Conservation (phyloP, 805 yeast genomes). For the Myxozyma nipponensis region DNA sequence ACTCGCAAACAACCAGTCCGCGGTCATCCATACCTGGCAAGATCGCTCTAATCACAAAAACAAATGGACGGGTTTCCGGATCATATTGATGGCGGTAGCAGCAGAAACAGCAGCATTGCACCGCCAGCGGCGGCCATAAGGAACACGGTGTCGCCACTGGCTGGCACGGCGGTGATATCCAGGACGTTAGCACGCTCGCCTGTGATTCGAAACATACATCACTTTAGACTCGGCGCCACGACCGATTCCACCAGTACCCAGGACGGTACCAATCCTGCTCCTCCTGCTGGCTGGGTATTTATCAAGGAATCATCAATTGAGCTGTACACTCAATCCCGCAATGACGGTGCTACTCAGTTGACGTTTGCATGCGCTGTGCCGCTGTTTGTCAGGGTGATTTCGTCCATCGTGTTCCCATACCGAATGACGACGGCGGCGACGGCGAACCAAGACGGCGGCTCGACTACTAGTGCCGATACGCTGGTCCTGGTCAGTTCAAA, state of each 20-base stretch:
- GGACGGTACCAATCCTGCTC: no score
- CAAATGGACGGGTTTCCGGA: no score
- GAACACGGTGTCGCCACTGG: not conserved
- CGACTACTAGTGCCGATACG: no score
- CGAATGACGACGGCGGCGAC: slow-evolving; percentile 1
- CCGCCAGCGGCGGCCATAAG: not conserved
- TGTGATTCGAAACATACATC: slow-evolving; percentile 1
- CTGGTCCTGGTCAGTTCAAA: slow-evolving; percentile 8
- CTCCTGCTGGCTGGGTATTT: no score
- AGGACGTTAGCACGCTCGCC: slow-evolving; percentile 5
- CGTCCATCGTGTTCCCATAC: slow-evolving; percentile 14
- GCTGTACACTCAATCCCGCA: slow-evolving; percentile 1
- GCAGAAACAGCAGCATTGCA: no score
- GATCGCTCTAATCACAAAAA: no score
- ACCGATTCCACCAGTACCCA: no score
- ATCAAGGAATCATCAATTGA: slow-evolving; percentile 21
- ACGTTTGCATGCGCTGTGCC: slow-evolving; percentile 3
- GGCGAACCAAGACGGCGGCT: no score
- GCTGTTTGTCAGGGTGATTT: slow-evolving; percentile 5
- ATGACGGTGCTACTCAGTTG: not conserved
- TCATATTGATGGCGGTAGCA: no score
- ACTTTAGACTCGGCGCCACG: not conserved
- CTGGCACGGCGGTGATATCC: slow-evolving; percentile 1
- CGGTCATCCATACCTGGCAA: no score
- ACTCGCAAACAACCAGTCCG: no score